Percentiles rank a stretch among this genome's conserved stretches.
These are phyloP conservation scores for Ceratobasidium sp. DNA, from an alignment of 1,284 basidiomycete species.

Conservation along the genomic window DNA sequence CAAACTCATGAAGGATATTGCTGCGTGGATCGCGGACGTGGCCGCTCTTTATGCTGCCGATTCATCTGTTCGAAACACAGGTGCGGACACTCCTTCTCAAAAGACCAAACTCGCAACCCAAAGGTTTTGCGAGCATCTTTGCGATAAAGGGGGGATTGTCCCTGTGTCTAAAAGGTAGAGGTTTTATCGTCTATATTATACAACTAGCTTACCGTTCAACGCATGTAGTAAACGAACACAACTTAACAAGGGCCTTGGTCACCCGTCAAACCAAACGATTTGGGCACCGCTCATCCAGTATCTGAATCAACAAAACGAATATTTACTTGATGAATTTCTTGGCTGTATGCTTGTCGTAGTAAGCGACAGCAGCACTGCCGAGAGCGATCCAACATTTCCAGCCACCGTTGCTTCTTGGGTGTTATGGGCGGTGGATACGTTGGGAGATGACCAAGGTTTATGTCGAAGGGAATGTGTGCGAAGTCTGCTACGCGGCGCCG, in stretches of 20 bases:
- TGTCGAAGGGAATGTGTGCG: constrained; percentile 31
- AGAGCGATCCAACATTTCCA: constrained; percentile 63
- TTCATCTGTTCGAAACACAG: constrained; percentile 52
- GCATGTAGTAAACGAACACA: constrained; percentile 71
- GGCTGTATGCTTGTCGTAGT: constrained; percentile 62
- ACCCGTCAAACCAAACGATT: constrained; percentile 69
- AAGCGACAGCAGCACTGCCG: constrained; percentile 33
- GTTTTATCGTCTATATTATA: background rate
- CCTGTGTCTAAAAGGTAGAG: constrained; percentile 83
- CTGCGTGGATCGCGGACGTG: constrained; percentile 80
- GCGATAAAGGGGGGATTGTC: constrained; percentile 76
- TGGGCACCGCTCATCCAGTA: constrained; percentile 80
- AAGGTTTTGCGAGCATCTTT: constrained; percentile 71
- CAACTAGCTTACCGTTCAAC: constrained; percentile 41
- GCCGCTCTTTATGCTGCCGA: constrained; percentile 65
- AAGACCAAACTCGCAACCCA: constrained; percentile 72
- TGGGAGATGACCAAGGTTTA: constrained; percentile 53
- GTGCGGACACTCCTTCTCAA: constrained; percentile 54
- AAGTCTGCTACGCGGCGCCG: constrained; percentile 27
- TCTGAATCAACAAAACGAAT: constrained; percentile 69
- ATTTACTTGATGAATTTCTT: constrained; percentile 68
- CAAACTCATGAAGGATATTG: constrained; percentile 67
- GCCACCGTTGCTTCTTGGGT: constrained; percentile 76
- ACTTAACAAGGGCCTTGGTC: constrained; percentile 61
- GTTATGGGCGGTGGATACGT: constrained; percentile 67